Conservation (phyloP, 2,329 filamentous ascomycete species). For the Aspergillus terreus region DNA sequence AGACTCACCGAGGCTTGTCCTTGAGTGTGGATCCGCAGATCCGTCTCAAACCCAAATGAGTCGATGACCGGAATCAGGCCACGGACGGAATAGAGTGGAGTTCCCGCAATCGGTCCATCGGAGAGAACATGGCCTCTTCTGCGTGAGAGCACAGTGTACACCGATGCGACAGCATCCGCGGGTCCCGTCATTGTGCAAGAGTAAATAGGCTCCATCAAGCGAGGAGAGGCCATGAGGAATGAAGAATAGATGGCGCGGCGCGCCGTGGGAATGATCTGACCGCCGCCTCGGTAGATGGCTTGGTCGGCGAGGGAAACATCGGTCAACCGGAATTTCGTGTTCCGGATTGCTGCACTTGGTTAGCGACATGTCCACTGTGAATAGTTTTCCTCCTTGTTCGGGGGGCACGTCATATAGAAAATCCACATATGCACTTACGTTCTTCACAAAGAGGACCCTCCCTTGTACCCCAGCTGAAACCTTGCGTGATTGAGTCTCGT, state of each 20-base stretch:
- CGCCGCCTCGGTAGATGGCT: conserved; percentile 90
- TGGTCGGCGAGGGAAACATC: conserved; percentile 83
- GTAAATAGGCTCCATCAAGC: conserved; percentile 96
- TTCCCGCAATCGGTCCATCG: conserved; percentile 92
- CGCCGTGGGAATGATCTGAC: conserved; percentile 94
- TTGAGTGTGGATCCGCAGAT: conserved; percentile 92
- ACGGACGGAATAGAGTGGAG: conserved; percentile 85
- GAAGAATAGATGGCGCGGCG: conserved; percentile 90
- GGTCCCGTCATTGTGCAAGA: conserved; percentile 88
- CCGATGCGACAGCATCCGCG: conserved; percentile 77
- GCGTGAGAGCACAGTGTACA: conserved; percentile 88
- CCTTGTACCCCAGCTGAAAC: conserved; percentile 92
- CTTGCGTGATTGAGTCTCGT: conserved; percentile 88
- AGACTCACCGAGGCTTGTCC: conserved; percentile 86
- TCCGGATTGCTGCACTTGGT: conserved; percentile 71
- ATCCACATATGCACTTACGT: conserved; percentile 56
- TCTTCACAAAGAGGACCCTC: conserved; percentile 98
- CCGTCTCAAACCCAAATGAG: conserved; percentile 96
- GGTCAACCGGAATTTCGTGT: conserved; percentile 95
- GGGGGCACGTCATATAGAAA: not conserved
- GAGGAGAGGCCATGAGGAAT: conserved; percentile 93
- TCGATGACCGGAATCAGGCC: conserved; percentile 95
- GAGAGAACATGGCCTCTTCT: conserved; percentile 87
- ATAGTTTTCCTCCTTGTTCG: not conserved
- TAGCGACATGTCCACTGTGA: conserved; percentile 7